Base-by-base conservation (phyloP, 345 rosid species). In the Camelina neglecta region DNA sequence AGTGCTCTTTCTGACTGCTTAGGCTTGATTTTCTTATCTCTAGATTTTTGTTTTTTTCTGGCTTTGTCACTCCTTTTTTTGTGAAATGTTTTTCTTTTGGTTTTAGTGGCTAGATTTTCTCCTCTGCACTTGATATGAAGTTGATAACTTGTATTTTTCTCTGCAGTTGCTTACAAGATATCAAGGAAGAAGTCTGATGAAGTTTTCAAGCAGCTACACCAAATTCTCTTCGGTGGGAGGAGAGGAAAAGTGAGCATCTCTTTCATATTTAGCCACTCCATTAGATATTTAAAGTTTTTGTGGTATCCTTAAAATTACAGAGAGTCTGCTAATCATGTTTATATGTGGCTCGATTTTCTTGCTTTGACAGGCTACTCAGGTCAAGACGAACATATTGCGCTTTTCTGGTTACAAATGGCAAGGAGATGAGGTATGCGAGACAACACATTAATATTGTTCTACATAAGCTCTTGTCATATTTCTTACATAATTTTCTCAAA, bases 321-420 rank as follows among this genome's bases (percentile, higher is more conserved):
- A 18, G 63, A 20, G 10, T 57, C 16, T 67, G 59, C 53, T 23
- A 47, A 44, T 58, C 53, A 60, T 65, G 58, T 53, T 60, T 48
- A 57, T 76, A 50, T 76, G 60, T 51, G 62, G 77, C 69, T 68
- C 56, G 16, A n/a, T 41, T 69, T 73, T 80, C 69, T 73, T 82
- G 18, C 63, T 80, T 63, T 80, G 76, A 84, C 92, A 94, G 99
- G 97, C 97, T 39, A 56, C 83, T 76, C 91, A 90, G 81, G 68
- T 94, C 77, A 94, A 88, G 92, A 83, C 86, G 63, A 86, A 94
- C 77, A 83, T 94, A 75, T 83, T 87, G 24, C 87, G 89, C 55
- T 94, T 94, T 78, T 92, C 99, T 81, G 99, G 99, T 63, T 94
- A 84, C 83, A 90, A 83, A 35, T 92, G 97, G 99, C 93, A 79